Evolutionary conservation across 192 early-diverging fungal species (phyloP).

Genomic region (Gamsiella multidivaricata): DNA sequence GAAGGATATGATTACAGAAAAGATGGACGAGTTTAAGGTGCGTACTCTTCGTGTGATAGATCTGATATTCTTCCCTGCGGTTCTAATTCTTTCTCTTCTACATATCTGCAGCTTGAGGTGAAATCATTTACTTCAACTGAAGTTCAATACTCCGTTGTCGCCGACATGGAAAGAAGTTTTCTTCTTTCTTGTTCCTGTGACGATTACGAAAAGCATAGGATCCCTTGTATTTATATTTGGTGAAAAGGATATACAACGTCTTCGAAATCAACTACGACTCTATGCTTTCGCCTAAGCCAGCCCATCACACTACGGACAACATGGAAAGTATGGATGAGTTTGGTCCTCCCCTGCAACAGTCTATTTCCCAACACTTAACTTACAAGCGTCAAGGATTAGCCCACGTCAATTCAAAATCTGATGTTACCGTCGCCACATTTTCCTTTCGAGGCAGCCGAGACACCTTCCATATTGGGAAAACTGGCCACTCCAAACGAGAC

Average conservation of each 20-base stretch:
- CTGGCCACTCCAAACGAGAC: too few relatives aligned
- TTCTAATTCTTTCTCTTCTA: not conserved
- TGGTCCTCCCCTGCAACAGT: too few relatives aligned
- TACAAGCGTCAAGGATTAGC: too few relatives aligned
- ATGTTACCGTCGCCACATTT: too few relatives aligned
- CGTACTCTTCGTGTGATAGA: not conserved
- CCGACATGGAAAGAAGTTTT: not conserved
- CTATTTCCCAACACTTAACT: too few relatives aligned
- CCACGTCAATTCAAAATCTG: too few relatives aligned
- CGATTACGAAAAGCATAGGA: not conserved
- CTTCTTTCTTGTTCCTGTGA: conserved; percentile 3
- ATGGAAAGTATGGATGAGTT: too few relatives aligned
- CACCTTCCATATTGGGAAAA: too few relatives aligned
- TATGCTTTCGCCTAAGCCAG: too few relatives aligned
- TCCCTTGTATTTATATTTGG: not conserved
- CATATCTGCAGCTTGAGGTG: not conserved
- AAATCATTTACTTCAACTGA: not conserved
- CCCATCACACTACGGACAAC: too few relatives aligned
- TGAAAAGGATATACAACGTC: not conserved
- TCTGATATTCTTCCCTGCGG: not conserved
- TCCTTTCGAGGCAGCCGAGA: too few relatives aligned
- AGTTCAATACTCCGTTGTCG: not conserved
- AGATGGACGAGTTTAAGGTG: conserved; percentile 1
- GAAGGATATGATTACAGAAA: not conserved
- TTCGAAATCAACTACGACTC: not conserved